These are phyloP conservation scores for Xerocomus amazonicus DNA, from an alignment of 1,284 basidiomycete species.

Conservation along the genomic window DNA sequence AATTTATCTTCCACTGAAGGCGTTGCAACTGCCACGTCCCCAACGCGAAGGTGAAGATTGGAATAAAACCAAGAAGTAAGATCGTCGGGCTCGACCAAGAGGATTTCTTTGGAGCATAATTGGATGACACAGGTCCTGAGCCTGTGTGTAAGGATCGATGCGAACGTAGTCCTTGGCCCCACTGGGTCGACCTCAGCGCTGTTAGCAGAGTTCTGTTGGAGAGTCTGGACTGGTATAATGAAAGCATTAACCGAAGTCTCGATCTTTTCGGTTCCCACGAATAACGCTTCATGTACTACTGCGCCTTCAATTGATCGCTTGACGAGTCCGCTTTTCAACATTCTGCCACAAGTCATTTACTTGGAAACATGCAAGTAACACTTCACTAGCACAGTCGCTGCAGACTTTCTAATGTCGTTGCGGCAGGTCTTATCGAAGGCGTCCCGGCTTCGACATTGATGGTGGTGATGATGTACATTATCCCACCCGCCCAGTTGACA, in stretches of 20 bases:
- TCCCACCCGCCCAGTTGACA: conserved; percentile 93
- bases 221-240: conserved; percentile 10
- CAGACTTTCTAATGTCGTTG: conserved; percentile 21
- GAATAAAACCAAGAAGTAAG: conserved; percentile 80
- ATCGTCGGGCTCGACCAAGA: conserved; percentile 70
- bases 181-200: conserved; percentile 9
- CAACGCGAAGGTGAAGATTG: conserved; percentile 87
- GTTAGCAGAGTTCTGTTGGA: conserved; percentile 5
- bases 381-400: neutral
- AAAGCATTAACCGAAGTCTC: conserved; percentile 16
- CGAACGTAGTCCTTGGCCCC: conserved; percentile 1
- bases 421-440: conserved; percentile 34
- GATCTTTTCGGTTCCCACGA: conserved; percentile 22
- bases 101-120: conserved; percentile 50
- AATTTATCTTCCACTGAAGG: conserved; percentile 90
- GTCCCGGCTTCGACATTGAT: conserved; percentile 62
- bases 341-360: conserved; percentile 4
- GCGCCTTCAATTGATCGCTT: conserved; percentile 7
- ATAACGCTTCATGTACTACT: conserved; percentile 6
- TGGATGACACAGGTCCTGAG: conserved; percentile 8
- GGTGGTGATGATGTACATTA: conserved; percentile 75
- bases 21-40: conserved; percentile 93
- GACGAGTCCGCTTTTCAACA: conserved; percentile 1
- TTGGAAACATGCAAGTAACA: conserved; percentile 27
- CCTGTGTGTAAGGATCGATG: conserved; percentile 17